Conservation (phyloP, 2,329 filamentous ascomycete genomes). For the Colletotrichum filicis region DNA sequence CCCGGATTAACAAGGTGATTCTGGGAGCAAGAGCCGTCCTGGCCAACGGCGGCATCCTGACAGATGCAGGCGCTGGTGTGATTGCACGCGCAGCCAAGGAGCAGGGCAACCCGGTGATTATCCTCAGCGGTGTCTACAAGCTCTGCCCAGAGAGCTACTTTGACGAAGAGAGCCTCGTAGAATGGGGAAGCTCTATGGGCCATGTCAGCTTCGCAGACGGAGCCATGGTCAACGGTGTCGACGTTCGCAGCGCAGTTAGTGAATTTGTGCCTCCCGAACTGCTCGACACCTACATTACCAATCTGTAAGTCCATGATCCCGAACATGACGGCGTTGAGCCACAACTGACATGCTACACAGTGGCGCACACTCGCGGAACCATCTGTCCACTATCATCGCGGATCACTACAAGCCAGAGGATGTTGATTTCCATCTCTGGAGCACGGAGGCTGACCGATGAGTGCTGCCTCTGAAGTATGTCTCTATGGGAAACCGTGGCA, state of each 20-base stretch:
- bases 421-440: conserved; percentile 67
- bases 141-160: conserved; percentile 91
- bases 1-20: conserved; percentile 94
- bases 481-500: conserved; percentile 22
- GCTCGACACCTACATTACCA: conserved; percentile 87
- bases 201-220: conserved; percentile 84
- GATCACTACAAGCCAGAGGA: conserved; percentile 83
- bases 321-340: conserved; percentile 9
- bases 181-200: conserved; percentile 84
- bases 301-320: conserved; percentile 59
- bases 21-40: conserved; percentile 88
- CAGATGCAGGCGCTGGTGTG: conserved; percentile 83
- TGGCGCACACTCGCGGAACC: conserved; percentile 75
- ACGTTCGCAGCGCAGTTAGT: conserved; percentile 81
- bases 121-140: conserved; percentile 92
- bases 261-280: conserved; percentile 84
- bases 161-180: conserved; percentile 82
- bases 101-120: conserved; percentile 85
- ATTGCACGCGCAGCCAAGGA: conserved; percentile 88
- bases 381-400: conserved; percentile 77
- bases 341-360: conserved; percentile 46
- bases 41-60: conserved; percentile 87
- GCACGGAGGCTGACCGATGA: conserved; percentile 46
- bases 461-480: background rate
- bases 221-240: conserved; percentile 79